Conservation (phyloP, 2,329 filamentous ascomycete genomes). For the Alternaria triticimaculans region DNA sequence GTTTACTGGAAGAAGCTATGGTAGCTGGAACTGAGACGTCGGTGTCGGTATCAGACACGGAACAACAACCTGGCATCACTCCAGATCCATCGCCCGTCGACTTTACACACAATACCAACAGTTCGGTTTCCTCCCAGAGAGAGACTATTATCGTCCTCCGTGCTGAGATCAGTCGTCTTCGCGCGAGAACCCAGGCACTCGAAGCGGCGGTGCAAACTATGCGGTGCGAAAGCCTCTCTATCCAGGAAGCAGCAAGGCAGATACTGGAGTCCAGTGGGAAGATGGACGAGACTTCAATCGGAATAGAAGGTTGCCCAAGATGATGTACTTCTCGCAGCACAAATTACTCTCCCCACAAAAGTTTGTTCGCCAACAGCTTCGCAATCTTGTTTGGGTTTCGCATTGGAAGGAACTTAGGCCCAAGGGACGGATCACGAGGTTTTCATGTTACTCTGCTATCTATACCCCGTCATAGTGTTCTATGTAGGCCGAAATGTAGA, state of each 20-base stretch:
- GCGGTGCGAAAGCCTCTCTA: conserved; percentile 35
- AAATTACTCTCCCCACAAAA: not conserved
- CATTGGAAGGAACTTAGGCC: not conserved
- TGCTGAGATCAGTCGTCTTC: conserved; percentile 37
- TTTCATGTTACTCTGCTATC: not conserved
- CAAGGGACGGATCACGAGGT: not conserved
- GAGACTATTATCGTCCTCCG: conserved; percentile 42
- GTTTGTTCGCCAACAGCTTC: not conserved
- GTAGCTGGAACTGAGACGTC: conserved; percentile 22
- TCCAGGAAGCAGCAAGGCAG: conserved; percentile 35
- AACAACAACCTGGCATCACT: not conserved
- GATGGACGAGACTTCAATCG: conserved; percentile 28
- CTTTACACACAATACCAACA: not conserved
- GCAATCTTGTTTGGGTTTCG: not conserved
- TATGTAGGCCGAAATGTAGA: not conserved
- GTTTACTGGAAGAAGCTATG: conserved; percentile 46
- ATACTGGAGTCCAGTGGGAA: conserved; percentile 36
- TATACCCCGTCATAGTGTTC: not conserved
- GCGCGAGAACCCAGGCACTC: conserved; percentile 36
- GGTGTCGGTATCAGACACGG: not conserved
- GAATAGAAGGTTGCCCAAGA: not conserved
- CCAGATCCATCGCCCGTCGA: not conserved
- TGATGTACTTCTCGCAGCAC: not conserved
- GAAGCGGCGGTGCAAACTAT: conserved; percentile 37
- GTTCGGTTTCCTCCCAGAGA: conserved; percentile 15